Percentiles rank a stretch among this genome's conserved stretches.
These are phyloP conservation scores for Cytospora paraplurivora DNA, from an alignment of 2,329 filamentous ascomycete genomes.

Conservation along the genomic window DNA sequence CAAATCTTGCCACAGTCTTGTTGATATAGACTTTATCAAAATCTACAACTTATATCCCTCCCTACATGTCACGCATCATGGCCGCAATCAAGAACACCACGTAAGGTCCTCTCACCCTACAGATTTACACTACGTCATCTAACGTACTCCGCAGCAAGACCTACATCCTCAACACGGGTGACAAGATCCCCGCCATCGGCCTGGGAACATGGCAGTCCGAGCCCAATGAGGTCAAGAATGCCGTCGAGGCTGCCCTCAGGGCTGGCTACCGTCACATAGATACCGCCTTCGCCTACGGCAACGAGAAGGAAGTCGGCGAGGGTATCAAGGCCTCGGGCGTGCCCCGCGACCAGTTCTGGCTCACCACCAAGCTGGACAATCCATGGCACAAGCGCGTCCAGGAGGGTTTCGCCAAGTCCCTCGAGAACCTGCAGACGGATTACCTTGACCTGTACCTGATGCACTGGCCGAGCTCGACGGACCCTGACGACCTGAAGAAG, in stretches of 20 bases:
- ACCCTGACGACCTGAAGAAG: conserved; percentile 65
- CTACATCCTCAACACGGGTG: conserved; percentile 74
- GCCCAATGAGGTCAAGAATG: conserved; percentile 67
- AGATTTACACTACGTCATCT: background rate
- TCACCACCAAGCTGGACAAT: conserved; percentile 76
- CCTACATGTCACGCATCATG: conserved; percentile 32
- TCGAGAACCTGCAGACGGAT: conserved; percentile 62
- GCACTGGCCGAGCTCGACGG: conserved; percentile 70
- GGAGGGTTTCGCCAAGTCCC: conserved; percentile 61
- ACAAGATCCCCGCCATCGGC: conserved; percentile 75
- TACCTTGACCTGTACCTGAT: conserved; percentile 74
- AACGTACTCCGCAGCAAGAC: conserved; percentile 46
- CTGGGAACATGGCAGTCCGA: conserved; percentile 79
- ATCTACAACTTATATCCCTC: background rate
- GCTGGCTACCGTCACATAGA: conserved; percentile 76
- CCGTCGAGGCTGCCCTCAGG: conserved; percentile 69
- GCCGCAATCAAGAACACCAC: conserved; percentile 36
- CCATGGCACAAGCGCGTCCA: conserved; percentile 71
- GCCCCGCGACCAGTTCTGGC: conserved; percentile 66
- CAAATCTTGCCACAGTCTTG: background rate
- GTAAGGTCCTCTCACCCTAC: conserved; percentile 20
- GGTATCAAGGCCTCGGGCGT: conserved; percentile 67
- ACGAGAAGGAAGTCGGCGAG: conserved; percentile 69
- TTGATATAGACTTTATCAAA: background rate
- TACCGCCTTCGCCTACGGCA: conserved; percentile 76